These are phyloP conservation scores for Rutstroemia sp. DNA, from an alignment of 2,329 filamentous ascomycete species.

Conservation along the genomic window DNA sequence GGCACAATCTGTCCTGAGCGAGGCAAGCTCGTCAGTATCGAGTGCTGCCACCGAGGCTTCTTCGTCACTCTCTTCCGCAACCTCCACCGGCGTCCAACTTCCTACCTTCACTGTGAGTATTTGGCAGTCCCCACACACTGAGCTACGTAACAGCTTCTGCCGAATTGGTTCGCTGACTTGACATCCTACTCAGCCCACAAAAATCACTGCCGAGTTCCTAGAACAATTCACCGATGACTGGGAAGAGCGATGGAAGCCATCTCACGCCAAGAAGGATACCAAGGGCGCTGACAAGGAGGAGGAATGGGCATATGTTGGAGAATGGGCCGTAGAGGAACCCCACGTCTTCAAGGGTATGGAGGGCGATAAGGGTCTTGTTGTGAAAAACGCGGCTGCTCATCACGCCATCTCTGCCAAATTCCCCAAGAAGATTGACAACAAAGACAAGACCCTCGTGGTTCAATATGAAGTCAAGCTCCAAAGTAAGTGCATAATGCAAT, in stretches of 20 bases:
- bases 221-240: conserved; percentile 98
- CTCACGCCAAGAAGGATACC: conserved; percentile 89
- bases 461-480: conserved; percentile 99
- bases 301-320: conserved; percentile 95
- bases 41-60: conserved; percentile 32
- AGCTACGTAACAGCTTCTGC: neutral
- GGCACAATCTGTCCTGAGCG: conserved; percentile 47
- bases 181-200: conserved; percentile 59
- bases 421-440: conserved; percentile 92
- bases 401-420: conserved; percentile 99
- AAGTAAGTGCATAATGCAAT: conserved; percentile 52
- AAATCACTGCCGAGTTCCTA: conserved; percentile 85
- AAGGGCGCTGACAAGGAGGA: conserved; percentile 62
- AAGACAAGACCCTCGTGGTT: conserved; percentile 91
- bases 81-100: conserved; percentile 55
- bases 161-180: neutral
- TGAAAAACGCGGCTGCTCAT: conserved; percentile 97
- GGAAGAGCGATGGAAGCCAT: conserved; percentile 89
- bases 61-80: conserved; percentile 34
- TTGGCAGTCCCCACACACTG: conserved; percentile 17
- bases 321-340: conserved; percentile 96
- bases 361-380: conserved; percentile 91
- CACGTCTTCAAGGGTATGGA: conserved; percentile 83
- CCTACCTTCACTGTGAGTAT: conserved; percentile 79
- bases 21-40: conserved; percentile 35